phyloP scores from a whole-genome alignment of 306 rosid species.

The Begonia masoniana region DNA sequence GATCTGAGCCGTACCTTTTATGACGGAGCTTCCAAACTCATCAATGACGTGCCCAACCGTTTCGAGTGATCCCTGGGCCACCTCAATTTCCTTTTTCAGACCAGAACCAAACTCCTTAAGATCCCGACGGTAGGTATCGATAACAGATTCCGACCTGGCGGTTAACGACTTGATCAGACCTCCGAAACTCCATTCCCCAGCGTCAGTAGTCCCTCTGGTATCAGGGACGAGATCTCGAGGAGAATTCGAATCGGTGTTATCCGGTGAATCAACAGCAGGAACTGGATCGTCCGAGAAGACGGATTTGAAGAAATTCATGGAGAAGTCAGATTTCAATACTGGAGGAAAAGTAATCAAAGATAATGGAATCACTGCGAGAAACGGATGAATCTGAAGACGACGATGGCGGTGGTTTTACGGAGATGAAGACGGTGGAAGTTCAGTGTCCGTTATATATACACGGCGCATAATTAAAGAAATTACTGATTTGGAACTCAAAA shows the following conservation, averaged over 20 bases:
- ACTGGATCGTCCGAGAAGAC: slow-evolving; percentile 62
- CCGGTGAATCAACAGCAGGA: slow-evolving; percentile 1
- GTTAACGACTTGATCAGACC: slow-evolving; percentile 57
- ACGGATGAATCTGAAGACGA: background rate
- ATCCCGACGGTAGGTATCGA: slow-evolving; percentile 90
- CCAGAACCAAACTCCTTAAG: slow-evolving; percentile 66
- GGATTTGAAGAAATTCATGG: slow-evolving; percentile 74
- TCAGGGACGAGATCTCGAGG: slow-evolving; percentile 4
- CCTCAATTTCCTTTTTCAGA: slow-evolving; percentile 68
- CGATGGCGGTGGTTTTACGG: background rate
- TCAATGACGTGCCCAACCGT: slow-evolving; percentile 55
- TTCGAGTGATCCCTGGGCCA: slow-evolving; percentile 73
- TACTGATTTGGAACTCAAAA: no score
- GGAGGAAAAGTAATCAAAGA: background rate
- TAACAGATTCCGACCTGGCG: slow-evolving; percentile 58
- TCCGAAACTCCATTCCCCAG: slow-evolving; percentile 54
- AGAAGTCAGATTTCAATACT: background rate
- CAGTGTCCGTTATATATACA: background rate
- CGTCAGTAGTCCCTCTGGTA: background rate
- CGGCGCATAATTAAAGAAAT: no score
- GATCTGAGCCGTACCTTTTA: slow-evolving; percentile 74
- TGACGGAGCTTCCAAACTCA: slow-evolving; percentile 60
- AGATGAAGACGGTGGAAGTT: slow-evolving; percentile 3
- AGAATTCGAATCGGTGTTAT: slow-evolving; percentile 13
- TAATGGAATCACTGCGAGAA: background rate